Base-by-base conservation (phyloP, 306 rosid species). In the Vicia faba region DNA sequence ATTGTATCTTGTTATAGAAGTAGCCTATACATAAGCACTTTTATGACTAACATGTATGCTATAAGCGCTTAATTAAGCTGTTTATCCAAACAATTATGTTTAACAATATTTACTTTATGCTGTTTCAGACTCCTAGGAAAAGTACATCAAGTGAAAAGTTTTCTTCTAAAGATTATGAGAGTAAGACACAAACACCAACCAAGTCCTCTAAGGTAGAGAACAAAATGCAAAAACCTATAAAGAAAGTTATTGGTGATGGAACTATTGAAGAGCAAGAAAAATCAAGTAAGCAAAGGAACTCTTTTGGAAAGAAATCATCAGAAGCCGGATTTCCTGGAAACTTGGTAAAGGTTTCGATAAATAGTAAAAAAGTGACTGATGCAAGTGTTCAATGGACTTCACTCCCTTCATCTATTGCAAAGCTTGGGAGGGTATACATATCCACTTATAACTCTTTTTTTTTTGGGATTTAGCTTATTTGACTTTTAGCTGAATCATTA, bases 341-440 rank as follows among this genome's bases (percentile, higher is more conserved):
- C 80, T 75, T 90, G 81, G 84, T 84, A 45, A 95, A 85, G 77
- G 83, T 90, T 80, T 79, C 96, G 72, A 70, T 78, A 41, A 85
- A 53, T 76, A 75, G 80, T 67, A 86, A 78, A 82, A 88, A 81
- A 66, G 82, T 91, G 84, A 79, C 84, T 18, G 96, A 95, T 54
- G 82, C 83, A 44, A 83, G 82, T 80, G 83, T 82, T 73, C 87
- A 91, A 38, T 95, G 97, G 97, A 69, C 91, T 81, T 83, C 92
- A 16, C 91, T 95, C 23, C 97, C 97, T 4, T 76, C 95, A 36
- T 85, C 96, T 28, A 84, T 95, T 53, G 88, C 95, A 74, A 95
- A 88, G 88, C 99, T 95, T 66, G 99, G 97, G 61, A 88, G 71
- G 99, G 99, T 95, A 82, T 54, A 71, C 65, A 54, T 25, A 55